phyloP scores from a whole-genome alignment of 1,139 yeast species.

The Nakaseomyces delphensis region DNA sequence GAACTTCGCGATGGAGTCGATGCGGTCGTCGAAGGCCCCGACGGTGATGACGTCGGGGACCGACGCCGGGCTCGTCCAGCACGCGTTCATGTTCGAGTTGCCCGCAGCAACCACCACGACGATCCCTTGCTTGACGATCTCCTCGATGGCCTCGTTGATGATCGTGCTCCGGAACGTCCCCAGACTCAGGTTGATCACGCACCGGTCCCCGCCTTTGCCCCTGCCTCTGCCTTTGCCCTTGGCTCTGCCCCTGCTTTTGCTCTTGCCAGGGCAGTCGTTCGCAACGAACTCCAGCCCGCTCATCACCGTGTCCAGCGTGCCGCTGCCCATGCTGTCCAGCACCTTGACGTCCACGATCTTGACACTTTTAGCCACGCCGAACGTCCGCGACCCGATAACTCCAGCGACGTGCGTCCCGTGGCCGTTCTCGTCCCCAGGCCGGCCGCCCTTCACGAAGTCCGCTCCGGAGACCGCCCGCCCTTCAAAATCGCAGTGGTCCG shows the following conservation, averaged over 20 bases:
- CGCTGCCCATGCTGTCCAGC: conserved; percentile 54
- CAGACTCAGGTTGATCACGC: conserved; percentile 72
- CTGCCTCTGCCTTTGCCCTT: conserved; percentile 32
- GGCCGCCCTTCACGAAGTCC: conserved; percentile 58
- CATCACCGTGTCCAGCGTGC: conserved; percentile 58
- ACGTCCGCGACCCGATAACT: conserved; percentile 64
- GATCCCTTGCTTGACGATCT: conserved; percentile 61
- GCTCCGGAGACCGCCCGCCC: conserved; percentile 50
- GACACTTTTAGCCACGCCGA: conserved; percentile 71
- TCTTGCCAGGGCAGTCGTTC: conserved; percentile 42
- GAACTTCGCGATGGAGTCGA: conserved; percentile 61
- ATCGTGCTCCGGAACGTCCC: conserved; percentile 63
- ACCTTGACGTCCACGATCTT: conserved; percentile 64
- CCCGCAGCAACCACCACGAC: conserved; percentile 88
- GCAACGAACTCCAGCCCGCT: conserved; percentile 67
- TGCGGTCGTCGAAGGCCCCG: conserved; percentile 74
- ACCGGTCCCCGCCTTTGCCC: conserved; percentile 31
- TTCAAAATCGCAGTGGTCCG: conserved; percentile 55
- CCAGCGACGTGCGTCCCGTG: conserved; percentile 90
- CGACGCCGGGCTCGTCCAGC: conserved; percentile 73
- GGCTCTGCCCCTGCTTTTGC: conserved; percentile 14
- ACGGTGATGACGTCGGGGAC: conserved; percentile 66
- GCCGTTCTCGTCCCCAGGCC: conserved; percentile 53
- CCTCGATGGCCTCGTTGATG: conserved; percentile 64
- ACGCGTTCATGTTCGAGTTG: conserved; percentile 67